A percentile compares a stretch with the other conserved stretches of the same genome.
Evolutionary conservation across 805 yeast species (phyloP).

Genomic region (Sporopachydermia quercuum): DNA sequence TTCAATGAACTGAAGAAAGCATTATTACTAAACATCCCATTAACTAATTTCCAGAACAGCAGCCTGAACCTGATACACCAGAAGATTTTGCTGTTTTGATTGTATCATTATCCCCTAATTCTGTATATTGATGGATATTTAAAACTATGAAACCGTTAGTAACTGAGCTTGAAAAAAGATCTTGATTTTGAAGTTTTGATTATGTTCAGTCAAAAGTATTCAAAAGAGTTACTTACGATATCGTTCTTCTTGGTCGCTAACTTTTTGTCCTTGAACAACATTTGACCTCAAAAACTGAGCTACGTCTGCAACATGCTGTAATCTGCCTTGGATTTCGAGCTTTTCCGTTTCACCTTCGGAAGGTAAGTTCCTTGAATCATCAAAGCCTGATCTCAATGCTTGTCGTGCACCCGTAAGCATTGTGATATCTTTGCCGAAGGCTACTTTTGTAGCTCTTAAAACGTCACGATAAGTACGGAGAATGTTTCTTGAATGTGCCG

Average conservation of each 20-base stretch:
- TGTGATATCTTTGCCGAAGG: slow-evolving; percentile 14
- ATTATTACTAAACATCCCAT: no score
- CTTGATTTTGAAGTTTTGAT: no score
- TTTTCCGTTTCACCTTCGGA: slow-evolving; percentile 30
- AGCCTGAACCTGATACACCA: not conserved
- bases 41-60: not conserved
- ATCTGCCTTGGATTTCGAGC: slow-evolving; percentile 30
- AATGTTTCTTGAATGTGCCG: not conserved
- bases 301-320: slow-evolving; percentile 52
- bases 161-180: no score
- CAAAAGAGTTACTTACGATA: slow-evolving; percentile 21
- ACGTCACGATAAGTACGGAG: slow-evolving; percentile 14
- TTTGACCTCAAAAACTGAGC: slow-evolving; percentile 53
- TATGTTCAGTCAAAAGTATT: no score
- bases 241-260: slow-evolving; percentile 25
- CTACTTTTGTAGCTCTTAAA: slow-evolving; percentile 17
- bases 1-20: no score
- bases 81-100: no score
- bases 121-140: slow-evolving; percentile 69
- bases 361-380: slow-evolving; percentile 10
- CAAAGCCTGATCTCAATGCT: slow-evolving; percentile 10
- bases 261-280: slow-evolving; percentile 70
- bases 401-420: slow-evolving; percentile 9
- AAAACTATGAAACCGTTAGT: slow-evolving; percentile 27
- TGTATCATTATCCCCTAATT: slow-evolving; percentile 81